Percentiles rank a stretch among this genome's conserved stretches.
Evolutionary conservation across 306 rosid species (phyloP).

Genomic region (Hippophae rhamnoides): DNA sequence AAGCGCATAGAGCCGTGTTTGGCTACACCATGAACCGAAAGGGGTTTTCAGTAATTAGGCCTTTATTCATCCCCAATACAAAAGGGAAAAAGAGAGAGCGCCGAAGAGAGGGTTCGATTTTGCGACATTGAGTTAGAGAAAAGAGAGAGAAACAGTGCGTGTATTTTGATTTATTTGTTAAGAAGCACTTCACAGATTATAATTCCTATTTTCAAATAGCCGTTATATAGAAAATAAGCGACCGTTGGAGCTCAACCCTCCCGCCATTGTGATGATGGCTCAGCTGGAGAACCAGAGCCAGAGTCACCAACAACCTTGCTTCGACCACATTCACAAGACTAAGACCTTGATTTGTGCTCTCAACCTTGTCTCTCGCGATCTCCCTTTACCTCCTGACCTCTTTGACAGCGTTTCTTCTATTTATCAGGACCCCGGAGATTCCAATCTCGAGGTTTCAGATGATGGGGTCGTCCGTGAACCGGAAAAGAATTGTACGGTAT

Average conservation of each 20-base stretch:
- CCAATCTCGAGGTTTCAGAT: neutral
- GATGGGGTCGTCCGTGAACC: neutral
- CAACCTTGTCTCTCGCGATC: conserved; percentile 82
- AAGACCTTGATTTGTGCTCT: conserved; percentile 81
- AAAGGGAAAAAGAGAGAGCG: conserved; percentile 12
- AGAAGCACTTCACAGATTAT: conserved; percentile 15
- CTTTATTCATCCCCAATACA: conserved; percentile 10
- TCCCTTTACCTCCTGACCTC: conserved; percentile 78
- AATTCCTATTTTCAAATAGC: conserved; percentile 25
- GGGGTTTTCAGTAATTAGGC: neutral
- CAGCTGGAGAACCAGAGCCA: conserved; percentile 43
- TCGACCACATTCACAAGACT: conserved; percentile 35
- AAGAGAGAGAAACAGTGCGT: conserved; percentile 4
- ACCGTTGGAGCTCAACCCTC: conserved; percentile 35
- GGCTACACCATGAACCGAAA: conserved; percentile 1
- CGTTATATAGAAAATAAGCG: conserved; percentile 17
- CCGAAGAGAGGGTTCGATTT: conserved; percentile 28
- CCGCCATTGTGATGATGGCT: conserved; percentile 70
- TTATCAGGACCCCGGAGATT: conserved; percentile 17
- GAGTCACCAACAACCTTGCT: conserved; percentile 12
- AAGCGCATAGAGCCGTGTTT: conserved; percentile 23
- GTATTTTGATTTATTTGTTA: conserved; percentile 6
- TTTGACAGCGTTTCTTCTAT: conserved; percentile 65
- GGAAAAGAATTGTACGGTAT: conserved; percentile 20
- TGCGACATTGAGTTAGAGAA: conserved; percentile 15